Conservation (phyloP, 208 protist genomes). For the Strigomonas galati region DNA sequence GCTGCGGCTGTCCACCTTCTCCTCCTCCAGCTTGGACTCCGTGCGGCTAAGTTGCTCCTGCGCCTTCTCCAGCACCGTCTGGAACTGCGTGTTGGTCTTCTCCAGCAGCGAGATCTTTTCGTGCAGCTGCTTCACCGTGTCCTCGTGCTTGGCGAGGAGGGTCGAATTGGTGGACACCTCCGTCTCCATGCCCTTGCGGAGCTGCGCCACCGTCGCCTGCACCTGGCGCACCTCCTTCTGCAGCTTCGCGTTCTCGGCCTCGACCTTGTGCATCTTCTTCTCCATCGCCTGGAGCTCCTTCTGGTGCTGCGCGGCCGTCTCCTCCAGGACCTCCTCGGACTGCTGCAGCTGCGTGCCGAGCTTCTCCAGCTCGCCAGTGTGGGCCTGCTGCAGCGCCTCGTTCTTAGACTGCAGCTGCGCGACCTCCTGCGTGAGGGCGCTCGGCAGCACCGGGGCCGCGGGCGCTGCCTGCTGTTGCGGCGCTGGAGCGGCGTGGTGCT, state of each 20-base stretch:
- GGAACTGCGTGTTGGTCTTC: neutral
- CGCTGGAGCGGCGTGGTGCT: too few relatives aligned
- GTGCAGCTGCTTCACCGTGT: too few relatives aligned
- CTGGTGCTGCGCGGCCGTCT: neutral
- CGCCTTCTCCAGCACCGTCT: slow-evolving; percentile 7
- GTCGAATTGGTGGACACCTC: too few relatives aligned
- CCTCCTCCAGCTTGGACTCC: slow-evolving; percentile 1
- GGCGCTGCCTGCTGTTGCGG: too few relatives aligned
- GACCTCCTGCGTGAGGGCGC: too few relatives aligned
- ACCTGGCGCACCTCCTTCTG: neutral
- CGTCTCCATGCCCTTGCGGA: too few relatives aligned
- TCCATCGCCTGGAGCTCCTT: neutral
- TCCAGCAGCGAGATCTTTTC: neutral
- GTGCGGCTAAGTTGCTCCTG: neutral
- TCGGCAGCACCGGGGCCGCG: too few relatives aligned
- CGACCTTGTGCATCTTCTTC: too few relatives aligned
- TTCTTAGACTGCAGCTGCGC: neutral
- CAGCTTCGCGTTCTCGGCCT: neutral
- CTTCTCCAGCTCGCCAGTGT: neutral
- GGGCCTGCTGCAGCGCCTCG: neutral
- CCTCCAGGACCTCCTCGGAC: neutral
- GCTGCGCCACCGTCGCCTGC: neutral
- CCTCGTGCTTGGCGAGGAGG: too few relatives aligned
- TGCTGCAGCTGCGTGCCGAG: neutral
- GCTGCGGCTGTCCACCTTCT: neutral